Percentiles rank a stretch among this genome's conserved stretches.
phyloP scores from a whole-genome alignment of 495 filamentous ascomycete genomes.

The Tuber melanosporum region DNA sequence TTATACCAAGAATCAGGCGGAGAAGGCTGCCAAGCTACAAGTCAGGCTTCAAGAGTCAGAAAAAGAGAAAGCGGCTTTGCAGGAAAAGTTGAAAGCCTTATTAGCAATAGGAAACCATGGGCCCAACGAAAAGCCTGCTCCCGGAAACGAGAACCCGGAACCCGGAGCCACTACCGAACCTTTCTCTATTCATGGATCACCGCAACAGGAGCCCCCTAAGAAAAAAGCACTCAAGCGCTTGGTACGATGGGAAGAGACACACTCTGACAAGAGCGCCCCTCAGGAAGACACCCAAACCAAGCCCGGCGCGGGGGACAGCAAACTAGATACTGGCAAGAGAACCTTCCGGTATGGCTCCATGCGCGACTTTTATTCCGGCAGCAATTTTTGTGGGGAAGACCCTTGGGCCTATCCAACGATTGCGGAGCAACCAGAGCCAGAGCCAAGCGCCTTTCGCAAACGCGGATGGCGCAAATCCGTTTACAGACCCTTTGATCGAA shows the following conservation, averaged over 20 bases:
- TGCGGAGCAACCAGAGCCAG: conserved; percentile 16
- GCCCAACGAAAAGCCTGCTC: neutral
- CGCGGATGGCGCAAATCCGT: conserved; percentile 28
- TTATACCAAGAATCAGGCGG: conserved; percentile 33
- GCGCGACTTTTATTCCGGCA: conserved; percentile 30
- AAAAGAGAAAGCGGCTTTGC: conserved; percentile 17
- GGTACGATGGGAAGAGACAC: conserved; percentile 5
- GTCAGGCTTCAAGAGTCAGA: conserved; percentile 16
- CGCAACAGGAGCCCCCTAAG: conserved; percentile 16
- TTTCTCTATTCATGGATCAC: neutral
- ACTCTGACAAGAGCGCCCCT: neutral
- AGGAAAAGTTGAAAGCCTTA: conserved; percentile 12
- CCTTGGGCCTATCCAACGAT: conserved; percentile 23
- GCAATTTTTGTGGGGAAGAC: conserved; percentile 13
- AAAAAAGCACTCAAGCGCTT: conserved; percentile 20
- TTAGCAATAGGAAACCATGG: neutral
- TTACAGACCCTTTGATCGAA: conserved; percentile 20
- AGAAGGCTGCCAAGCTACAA: conserved; percentile 20
- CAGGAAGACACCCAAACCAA: neutral
- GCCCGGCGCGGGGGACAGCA: neutral
- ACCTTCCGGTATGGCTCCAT: conserved; percentile 11
- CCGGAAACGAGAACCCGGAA: conserved; percentile 3
- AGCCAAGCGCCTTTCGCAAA: conserved; percentile 26
- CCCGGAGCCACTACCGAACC: conserved; percentile 10
- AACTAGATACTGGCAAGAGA: neutral